Percentiles rank a stretch among this genome's conserved stretches.
These are phyloP conservation scores for Delonix regia DNA, from an alignment of 306 rosid species.

Conservation along the genomic window DNA sequence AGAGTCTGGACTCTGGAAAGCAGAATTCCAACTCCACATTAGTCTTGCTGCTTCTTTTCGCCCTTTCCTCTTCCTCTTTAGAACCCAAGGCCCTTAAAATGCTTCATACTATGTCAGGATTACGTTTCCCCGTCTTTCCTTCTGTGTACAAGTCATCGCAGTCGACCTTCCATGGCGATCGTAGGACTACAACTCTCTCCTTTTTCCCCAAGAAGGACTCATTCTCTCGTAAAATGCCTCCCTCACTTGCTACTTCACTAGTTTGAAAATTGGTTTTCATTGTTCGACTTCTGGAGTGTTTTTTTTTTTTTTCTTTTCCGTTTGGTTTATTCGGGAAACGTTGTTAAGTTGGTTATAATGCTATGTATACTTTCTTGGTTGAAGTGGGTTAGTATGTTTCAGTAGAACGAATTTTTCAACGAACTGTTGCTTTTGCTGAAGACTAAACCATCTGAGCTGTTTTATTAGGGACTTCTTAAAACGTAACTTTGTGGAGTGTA, in stretches of 20 bases:
- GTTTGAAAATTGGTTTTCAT: constrained; percentile 13
- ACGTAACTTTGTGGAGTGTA: not conserved
- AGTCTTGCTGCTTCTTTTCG: not conserved
- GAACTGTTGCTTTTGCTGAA: not conserved
- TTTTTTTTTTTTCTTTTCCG: constrained; percentile 8
- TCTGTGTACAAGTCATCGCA: constrained; percentile 43
- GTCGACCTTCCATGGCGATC: constrained; percentile 46
- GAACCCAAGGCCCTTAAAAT: constrained; percentile 36
- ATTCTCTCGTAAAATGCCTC: constrained; percentile 52
- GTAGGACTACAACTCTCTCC: constrained; percentile 41
- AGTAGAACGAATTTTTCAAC: not conserved
- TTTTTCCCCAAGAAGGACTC: constrained; percentile 44
- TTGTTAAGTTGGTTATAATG: constrained; percentile 21
- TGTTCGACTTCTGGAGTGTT: not conserved
- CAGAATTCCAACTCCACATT: not conserved
- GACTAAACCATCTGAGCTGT: not conserved
- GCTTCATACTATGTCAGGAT: constrained; percentile 76
- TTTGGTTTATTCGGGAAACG: constrained; percentile 17
- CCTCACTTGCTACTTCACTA: constrained; percentile 13
- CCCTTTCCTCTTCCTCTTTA: not conserved
- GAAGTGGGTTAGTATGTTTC: not conserved
- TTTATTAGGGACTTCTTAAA: not conserved
- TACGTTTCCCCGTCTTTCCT: constrained; percentile 64
- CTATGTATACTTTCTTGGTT: not conserved
- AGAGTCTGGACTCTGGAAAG: not conserved